phyloP scores from a whole-genome alignment of 176 grass and related monocot genomes.

The Luzula sylvatica region DNA sequence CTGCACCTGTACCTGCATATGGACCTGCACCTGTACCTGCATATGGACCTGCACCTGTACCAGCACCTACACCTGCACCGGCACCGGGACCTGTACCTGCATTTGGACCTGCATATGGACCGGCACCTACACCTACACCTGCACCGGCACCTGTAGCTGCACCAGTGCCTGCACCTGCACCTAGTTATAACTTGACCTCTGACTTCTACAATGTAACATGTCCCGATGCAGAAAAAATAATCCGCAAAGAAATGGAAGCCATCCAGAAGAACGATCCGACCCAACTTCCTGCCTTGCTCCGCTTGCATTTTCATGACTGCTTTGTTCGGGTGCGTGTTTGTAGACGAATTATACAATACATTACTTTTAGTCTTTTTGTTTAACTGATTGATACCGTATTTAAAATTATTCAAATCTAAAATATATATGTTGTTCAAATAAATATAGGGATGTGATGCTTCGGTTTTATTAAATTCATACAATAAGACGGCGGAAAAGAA shows the following conservation, averaged over 20 bases:
- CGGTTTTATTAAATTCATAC: constrained; percentile 35
- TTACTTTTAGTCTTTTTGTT: not conserved
- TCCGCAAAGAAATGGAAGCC: constrained; percentile 31
- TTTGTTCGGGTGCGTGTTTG: constrained; percentile 38
- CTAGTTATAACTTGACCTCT: too few species aligned
- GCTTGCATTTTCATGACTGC: constrained; percentile 52
- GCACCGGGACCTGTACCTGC: constrained; percentile 9
- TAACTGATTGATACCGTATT: not conserved
- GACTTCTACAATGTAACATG: constrained; percentile 41
- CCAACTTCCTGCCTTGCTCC: constrained; percentile 38
- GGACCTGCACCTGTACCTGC: constrained; percentile 14
- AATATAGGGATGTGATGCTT: constrained; percentile 42
- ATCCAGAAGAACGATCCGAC: constrained; percentile 18
- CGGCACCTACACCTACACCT: constrained; percentile 17
- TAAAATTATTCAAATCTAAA: not conserved
- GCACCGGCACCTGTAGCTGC: constrained; percentile 29
- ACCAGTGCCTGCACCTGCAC: not conserved
- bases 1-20: constrained; percentile 23
- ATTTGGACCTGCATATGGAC: not conserved
- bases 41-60: constrained; percentile 30
- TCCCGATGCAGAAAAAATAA: constrained; percentile 36
- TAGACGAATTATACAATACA: too few species aligned
- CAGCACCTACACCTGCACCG: not conserved
- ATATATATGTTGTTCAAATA: too few species aligned
- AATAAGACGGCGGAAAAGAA: constrained; percentile 19